phyloP scores from a whole-genome alignment of 1,284 basidiomycete species.

The Vanrija sp. region DNA sequence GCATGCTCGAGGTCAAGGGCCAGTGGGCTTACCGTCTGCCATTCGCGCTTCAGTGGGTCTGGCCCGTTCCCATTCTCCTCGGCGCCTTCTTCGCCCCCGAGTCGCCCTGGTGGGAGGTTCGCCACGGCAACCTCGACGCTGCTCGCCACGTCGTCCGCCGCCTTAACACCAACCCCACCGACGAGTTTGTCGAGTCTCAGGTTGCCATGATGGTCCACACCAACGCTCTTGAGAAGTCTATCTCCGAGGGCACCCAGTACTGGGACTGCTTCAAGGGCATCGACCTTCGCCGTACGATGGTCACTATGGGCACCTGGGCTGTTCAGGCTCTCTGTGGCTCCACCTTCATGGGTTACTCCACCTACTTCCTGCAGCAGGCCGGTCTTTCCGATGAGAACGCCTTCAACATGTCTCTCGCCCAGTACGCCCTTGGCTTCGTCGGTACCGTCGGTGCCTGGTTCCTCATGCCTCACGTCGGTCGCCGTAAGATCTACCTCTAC shows the following conservation, averaged over 20 bases:
- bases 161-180: constrained; percentile 10
- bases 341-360: constrained; percentile 16
- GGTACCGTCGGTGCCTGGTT: constrained; percentile 26
- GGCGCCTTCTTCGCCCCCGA: constrained; percentile 18
- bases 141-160: constrained; percentile 14
- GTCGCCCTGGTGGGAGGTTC: constrained; percentile 24
- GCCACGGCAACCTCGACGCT: constrained; percentile 12
- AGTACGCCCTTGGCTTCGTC: constrained; percentile 14
- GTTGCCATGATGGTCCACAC: constrained; percentile 35
- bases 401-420: constrained; percentile 12
- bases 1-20: not conserved
- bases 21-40: constrained; percentile 13
- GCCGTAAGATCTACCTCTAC: constrained; percentile 49
- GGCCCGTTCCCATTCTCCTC: constrained; percentile 28
- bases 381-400: constrained; percentile 5
- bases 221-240: constrained; percentile 28
- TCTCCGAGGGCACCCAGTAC: constrained; percentile 18
- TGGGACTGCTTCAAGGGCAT: constrained; percentile 31
- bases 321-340: constrained; percentile 25
- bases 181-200: constrained; percentile 21
- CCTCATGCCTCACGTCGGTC: constrained; percentile 35
- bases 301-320: constrained; percentile 12
- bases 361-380: constrained; percentile 28
- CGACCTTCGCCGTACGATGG: constrained; percentile 20
- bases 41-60: constrained; percentile 39